Evolutionary conservation across 1,139 yeast genomes (phyloP).

Genomic region (Candida tetrigidarum): DNA sequence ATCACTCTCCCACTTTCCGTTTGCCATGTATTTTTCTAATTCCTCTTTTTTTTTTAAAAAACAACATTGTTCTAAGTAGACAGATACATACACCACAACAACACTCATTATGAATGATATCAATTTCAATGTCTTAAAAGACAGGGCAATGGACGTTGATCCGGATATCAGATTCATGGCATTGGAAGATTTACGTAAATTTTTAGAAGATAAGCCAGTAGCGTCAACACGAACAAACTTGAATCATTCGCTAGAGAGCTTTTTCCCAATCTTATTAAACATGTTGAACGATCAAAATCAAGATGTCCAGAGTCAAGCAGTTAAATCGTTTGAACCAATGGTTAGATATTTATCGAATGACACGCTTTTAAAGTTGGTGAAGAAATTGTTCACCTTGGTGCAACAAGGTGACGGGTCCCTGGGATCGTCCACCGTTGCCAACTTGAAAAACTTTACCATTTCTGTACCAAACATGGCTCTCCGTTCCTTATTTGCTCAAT

Average conservation of each 20-base stretch:
- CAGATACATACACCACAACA: constrained; percentile 1
- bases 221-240: constrained; percentile 27
- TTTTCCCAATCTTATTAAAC: constrained; percentile 54
- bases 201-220: constrained; percentile 26
- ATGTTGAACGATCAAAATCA: constrained; percentile 67
- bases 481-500: constrained; percentile 52
- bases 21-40: background rate
- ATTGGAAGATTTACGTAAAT: constrained; percentile 68
- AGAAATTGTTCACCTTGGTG: constrained; percentile 25
- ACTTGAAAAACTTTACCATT: constrained; percentile 50
- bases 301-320: constrained; percentile 82
- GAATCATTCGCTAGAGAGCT: constrained; percentile 33
- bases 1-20: background rate
- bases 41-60: too few species aligned
- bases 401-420: constrained; percentile 24
- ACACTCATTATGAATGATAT: constrained; percentile 22
- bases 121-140: constrained; percentile 34
- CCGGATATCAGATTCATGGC: constrained; percentile 91
- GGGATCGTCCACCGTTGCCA: constrained; percentile 9
- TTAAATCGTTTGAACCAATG: constrained; percentile 55
- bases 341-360: constrained; percentile 32
- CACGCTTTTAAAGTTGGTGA: constrained; percentile 28
- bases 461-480: constrained; percentile 75
- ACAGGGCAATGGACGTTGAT: constrained; percentile 68
- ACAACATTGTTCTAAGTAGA: too few species aligned